phyloP scores from a whole-genome alignment of 805 yeast genomes.

The Spathaspora girioi region DNA sequence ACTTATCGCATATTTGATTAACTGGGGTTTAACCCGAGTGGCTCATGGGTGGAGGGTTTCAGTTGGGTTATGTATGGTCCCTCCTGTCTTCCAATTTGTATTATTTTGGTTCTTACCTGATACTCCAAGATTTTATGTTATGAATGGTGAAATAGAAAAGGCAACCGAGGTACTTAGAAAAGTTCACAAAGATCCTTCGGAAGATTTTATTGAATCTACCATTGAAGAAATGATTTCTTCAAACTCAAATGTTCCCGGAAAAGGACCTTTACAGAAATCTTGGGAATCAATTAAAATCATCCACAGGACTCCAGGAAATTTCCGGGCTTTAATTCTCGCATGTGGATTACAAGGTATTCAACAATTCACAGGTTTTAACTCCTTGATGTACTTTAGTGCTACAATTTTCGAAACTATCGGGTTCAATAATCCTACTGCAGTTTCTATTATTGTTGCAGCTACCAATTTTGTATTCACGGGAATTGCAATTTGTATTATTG shows the following conservation, averaged over 20 bases:
- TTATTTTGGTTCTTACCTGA: constrained; percentile 88
- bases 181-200: constrained; percentile 62
- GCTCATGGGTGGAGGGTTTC: constrained; percentile 89
- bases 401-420: constrained; percentile 92
- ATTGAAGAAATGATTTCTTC: constrained; percentile 59
- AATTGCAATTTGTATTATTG: constrained; percentile 83
- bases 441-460: constrained; percentile 88
- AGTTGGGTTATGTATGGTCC: constrained; percentile 87
- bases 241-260: constrained; percentile 41
- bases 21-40: constrained; percentile 76
- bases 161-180: constrained; percentile 65
- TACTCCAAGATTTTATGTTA: constrained; percentile 86
- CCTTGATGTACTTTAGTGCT: constrained; percentile 91
- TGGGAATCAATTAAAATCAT: constrained; percentile 61
- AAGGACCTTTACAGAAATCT: constrained; percentile 42
- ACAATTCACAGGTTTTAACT: constrained; percentile 95
- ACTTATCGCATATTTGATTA: constrained; percentile 87
- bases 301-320: constrained; percentile 71
- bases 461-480: constrained; percentile 89
- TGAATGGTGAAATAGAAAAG: constrained; percentile 58
- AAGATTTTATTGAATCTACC: constrained; percentile 60
- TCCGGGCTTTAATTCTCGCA: constrained; percentile 84
- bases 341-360: constrained; percentile 95
- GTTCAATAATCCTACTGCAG: constrained; percentile 86
- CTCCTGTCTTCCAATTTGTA: constrained; percentile 73